A percentile compares a stretch with the other conserved stretches of the same genome.
Conservation (phyloP, 768 basidiomycete genomes). For the Collybiopsis luxurians region DNA sequence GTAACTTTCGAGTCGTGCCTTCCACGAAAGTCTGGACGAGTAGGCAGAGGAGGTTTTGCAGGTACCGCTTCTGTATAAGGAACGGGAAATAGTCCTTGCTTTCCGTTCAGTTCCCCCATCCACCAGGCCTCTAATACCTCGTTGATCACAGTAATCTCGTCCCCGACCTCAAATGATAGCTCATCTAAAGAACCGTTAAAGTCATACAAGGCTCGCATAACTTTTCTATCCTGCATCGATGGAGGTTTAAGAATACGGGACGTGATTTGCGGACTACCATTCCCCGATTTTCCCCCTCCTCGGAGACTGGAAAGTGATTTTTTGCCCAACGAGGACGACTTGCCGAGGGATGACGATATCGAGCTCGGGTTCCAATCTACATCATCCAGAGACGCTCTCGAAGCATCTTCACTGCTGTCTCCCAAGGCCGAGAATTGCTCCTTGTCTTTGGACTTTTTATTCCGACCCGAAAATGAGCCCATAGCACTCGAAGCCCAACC, state of each 20-base stretch:
- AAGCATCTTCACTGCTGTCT: constrained; percentile 39
- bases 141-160: constrained; percentile 70
- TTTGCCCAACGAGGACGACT: constrained; percentile 21
- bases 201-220: constrained; percentile 72
- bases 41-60: constrained; percentile 27
- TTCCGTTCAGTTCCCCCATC: constrained; percentile 74
- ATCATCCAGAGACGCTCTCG: constrained; percentile 25
- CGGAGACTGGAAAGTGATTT: constrained; percentile 22
- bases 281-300: constrained; percentile 22
- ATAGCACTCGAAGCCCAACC: constrained; percentile 72
- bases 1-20: background rate
- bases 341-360: constrained; percentile 25
- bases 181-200: constrained; percentile 78
- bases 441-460: constrained; percentile 57
- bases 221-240: constrained; percentile 46
- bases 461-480: constrained; percentile 54
- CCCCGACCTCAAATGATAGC: constrained; percentile 69
- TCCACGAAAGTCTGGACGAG: constrained; percentile 17
- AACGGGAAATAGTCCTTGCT: constrained; percentile 78
- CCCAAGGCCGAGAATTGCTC: constrained; percentile 54
- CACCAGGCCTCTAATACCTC: constrained; percentile 92
- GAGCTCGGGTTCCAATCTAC: constrained; percentile 17
- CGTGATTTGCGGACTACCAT: constrained; percentile 32
- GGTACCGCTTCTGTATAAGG: constrained; percentile 61
- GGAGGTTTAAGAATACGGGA: constrained; percentile 48